Base-by-base conservation (phyloP, 2,329 filamentous ascomycete species). In the Clarireedia paspali region DNA sequence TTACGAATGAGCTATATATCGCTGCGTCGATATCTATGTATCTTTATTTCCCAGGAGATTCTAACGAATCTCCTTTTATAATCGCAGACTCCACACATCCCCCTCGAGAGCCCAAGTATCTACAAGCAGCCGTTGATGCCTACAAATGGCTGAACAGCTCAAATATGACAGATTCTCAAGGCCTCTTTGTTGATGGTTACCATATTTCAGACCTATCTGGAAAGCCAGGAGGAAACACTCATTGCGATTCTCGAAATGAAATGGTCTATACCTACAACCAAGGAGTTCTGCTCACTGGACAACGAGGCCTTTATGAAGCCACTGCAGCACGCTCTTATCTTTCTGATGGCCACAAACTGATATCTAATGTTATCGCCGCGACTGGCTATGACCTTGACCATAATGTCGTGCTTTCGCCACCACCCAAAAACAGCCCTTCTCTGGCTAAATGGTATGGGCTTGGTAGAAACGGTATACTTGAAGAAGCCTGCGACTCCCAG, bases 231-330 rank as follows among this genome's bases (percentile, higher is more conserved):
- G 78, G 77, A 50, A 90, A 88, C 55, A 84, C 81, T 0, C 77
- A 82, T 60, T 96, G 92, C 70, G 89, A 96, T 67, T 70, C 81
- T 50, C 82, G 91, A 49, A 89, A 96, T 70, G 83, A 91, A 63
- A 92, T 91, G 84, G 87, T 96, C 7, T 96, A 91, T 71, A 95
- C 91, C 0, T 96, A 97, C 74, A 97, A 97, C 72, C 92, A 97
- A 71, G 92, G 91, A 23, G 90, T 96, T 4, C 67, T 97, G 1
- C 79, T 96, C 23, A 91, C 88, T 4, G 91, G 90, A 12, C 81
- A 90, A 55, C 82, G 89, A 36, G 88, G 85, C 1, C 77, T 96
- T 0, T 96, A 88, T 82, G 80, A 88, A 59, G 84, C 83, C 14
- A 96, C 89, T 0, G 87, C 87, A 12, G 80, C 83, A n/a, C 70